Conservation (phyloP, 2,329 filamentous ascomycete genomes). For the Paraphoma chrysanthemicola region DNA sequence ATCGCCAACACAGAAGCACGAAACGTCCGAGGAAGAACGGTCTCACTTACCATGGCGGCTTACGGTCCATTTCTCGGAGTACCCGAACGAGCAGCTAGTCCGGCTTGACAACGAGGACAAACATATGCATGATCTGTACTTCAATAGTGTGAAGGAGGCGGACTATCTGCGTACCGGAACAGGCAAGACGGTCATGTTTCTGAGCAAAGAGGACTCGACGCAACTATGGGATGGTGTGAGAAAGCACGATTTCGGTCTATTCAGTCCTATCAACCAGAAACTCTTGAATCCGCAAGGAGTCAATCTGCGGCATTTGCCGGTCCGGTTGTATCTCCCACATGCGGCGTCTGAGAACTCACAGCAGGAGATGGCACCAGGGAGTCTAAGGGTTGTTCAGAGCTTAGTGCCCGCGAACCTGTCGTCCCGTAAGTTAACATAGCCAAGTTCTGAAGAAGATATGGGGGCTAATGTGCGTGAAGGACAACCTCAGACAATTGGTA, state of each 20-base stretch:
- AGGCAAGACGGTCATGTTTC: slow-evolving; percentile 86
- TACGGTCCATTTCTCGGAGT: slow-evolving; percentile 66
- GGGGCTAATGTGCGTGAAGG: slow-evolving; percentile 35
- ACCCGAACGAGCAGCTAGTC: slow-evolving; percentile 65
- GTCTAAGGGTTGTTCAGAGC: slow-evolving; percentile 69
- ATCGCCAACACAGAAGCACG: slow-evolving; percentile 18
- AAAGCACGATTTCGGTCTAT: slow-evolving; percentile 76
- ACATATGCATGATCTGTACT: slow-evolving; percentile 69
- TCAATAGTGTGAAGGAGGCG: slow-evolving; percentile 78
- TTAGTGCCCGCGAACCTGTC: slow-evolving; percentile 65
- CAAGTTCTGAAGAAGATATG: background rate
- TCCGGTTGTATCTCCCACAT: slow-evolving; percentile 81
- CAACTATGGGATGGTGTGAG: slow-evolving; percentile 82
- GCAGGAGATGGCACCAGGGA: slow-evolving; percentile 42
- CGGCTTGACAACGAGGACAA: slow-evolving; percentile 62
- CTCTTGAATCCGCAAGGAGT: slow-evolving; percentile 76
- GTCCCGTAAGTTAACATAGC: slow-evolving; percentile 37
- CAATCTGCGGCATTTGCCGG: slow-evolving; percentile 77
- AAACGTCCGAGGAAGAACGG: slow-evolving; percentile 23
- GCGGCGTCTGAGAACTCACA: slow-evolving; percentile 29
- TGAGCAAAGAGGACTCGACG: slow-evolving; percentile 84
- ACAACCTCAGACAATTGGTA: slow-evolving; percentile 74
- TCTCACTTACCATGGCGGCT: slow-evolving; percentile 66
- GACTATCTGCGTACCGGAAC: slow-evolving; percentile 89
- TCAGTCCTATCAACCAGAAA: slow-evolving; percentile 75